Conservation (phyloP, 345 rosid species). For the Brassica cretica region DNA sequence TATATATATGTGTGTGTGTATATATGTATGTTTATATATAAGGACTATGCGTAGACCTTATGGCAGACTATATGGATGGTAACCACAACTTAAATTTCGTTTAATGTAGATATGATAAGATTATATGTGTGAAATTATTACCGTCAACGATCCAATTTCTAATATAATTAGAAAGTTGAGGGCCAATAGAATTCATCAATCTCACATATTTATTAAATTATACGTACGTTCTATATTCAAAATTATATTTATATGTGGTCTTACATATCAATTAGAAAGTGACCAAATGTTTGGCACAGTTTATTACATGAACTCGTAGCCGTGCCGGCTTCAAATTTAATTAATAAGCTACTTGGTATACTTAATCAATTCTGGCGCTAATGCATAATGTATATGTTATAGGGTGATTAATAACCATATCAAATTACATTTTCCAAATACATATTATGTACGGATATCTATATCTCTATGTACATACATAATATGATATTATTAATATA, state of each 20-base stretch:
- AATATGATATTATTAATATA: not conserved
- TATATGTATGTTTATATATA: not conserved
- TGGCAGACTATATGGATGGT: conserved; percentile 6
- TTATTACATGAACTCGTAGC: conserved; percentile 25
- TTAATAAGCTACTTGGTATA: conserved; percentile 23
- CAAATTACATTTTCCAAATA: conserved; percentile 27
- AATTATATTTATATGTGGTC: not conserved
- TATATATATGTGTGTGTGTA: too few species aligned
- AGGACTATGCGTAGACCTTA: not conserved
- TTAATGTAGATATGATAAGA: not conserved
- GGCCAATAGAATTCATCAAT: conserved; percentile 5
- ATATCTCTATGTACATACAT: not conserved
- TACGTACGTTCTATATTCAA: not conserved
- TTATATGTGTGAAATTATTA: not conserved
- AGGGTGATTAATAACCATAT: not conserved
- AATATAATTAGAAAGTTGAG: not conserved
- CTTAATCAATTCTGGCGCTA: not conserved
- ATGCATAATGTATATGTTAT: not conserved
- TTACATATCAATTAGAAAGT: not conserved
- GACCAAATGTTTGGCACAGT: conserved; percentile 16
- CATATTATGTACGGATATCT: not conserved
- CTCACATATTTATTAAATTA: not conserved
- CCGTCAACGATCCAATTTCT: too few species aligned
- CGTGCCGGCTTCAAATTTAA: conserved; percentile 10
- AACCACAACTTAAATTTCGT: not conserved